Base-by-base conservation (phyloP, 2,329 filamentous ascomycete genomes). In the Aureobasidium uvarum region DNA sequence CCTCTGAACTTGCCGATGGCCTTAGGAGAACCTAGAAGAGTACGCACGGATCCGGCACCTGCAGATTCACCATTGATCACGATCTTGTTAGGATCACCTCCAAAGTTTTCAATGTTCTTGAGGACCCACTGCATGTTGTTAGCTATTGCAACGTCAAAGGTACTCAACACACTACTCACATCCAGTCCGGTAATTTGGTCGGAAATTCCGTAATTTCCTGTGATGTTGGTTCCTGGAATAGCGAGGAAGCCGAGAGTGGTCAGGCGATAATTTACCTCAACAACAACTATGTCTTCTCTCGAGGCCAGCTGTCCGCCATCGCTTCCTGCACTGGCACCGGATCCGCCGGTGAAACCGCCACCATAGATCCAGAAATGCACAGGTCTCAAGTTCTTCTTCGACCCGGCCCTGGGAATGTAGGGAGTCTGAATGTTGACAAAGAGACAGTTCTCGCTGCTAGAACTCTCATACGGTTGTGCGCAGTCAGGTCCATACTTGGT, bases 191-290 rank as follows among this genome's bases (percentile, higher is more conserved):
- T 55, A 2, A 55, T 16, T 28, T 64, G 60, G 66, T 85, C 83
- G 7, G 75, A 78, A 55, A 85, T 79, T 2, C 82, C 82, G 67
- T 77, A 84, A 67, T 85, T 85, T 0, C 82, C 85, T 41, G 82
- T 85, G 55, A 82, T 79, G 5, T 78, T 73, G 3, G 85, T 85
- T 48, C 85, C 81, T 5, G 81, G 78, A 8, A 86, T 77, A 0
- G 85, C 85, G 0, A 87, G 74, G 69, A 86, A 87, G 0, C 85
- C 85, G 0, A 87, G 77, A 0, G 83, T 85, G 0, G 78, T 80
- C 3, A 87, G 74, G 10, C 86, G 82, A 72, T 87, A 87, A 74
- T 87, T 87, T 75, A 86, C 83, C 8, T 75, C 74, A 5, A 88
- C 85, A 3, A 85, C 79, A 0, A 88, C 83, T 20, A 87, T 79